phyloP scores from a whole-genome alignment of 192 early-diverging fungal species.

The Allomyces arbusculus region DNA sequence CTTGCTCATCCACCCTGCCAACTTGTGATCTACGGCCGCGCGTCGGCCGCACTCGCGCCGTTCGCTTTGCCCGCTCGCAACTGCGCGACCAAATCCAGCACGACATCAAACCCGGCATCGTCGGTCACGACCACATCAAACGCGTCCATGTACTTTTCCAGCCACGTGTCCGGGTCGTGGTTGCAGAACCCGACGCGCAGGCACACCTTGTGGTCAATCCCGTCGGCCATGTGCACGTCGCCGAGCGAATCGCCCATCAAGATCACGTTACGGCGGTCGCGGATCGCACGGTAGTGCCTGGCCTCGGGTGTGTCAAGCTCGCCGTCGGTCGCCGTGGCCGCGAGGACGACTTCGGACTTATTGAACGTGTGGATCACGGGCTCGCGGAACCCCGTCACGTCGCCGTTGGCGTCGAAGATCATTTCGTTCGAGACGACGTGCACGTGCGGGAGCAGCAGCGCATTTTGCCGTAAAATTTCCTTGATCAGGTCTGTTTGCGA shows the following conservation, averaged over 20 bases:
- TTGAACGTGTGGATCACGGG: constrained; percentile 53
- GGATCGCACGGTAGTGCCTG: constrained; percentile 14
- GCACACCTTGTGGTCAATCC: constrained; percentile 28
- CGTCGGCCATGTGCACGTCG: constrained; percentile 45
- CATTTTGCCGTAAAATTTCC: constrained; percentile 19
- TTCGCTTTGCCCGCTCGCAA: too few relatives aligned
- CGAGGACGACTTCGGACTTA: constrained; percentile 38
- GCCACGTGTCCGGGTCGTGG: constrained; percentile 28
- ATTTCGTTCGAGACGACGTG: constrained; percentile 52
- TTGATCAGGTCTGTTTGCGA: constrained; percentile 32
- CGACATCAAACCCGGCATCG: constrained; percentile 12
- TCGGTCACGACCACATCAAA: constrained; percentile 47
- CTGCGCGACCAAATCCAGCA: too few relatives aligned
- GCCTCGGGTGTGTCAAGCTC: not conserved
- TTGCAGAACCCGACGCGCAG: constrained; percentile 53
- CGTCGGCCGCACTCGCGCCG: too few relatives aligned
- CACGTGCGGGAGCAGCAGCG: constrained; percentile 27
- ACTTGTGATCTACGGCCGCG: too few relatives aligned
- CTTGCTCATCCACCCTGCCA: too few relatives aligned
- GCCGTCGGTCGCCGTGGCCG: constrained; percentile 4
- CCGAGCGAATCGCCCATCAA: constrained; percentile 51
- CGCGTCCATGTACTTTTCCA: constrained; percentile 23
- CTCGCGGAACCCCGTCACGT: constrained; percentile 36
- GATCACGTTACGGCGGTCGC: constrained; percentile 34
- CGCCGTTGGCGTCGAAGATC: constrained; percentile 29